phyloP scores from a whole-genome alignment of 2,329 filamentous ascomycete genomes.

The Botrytis byssoidea region DNA sequence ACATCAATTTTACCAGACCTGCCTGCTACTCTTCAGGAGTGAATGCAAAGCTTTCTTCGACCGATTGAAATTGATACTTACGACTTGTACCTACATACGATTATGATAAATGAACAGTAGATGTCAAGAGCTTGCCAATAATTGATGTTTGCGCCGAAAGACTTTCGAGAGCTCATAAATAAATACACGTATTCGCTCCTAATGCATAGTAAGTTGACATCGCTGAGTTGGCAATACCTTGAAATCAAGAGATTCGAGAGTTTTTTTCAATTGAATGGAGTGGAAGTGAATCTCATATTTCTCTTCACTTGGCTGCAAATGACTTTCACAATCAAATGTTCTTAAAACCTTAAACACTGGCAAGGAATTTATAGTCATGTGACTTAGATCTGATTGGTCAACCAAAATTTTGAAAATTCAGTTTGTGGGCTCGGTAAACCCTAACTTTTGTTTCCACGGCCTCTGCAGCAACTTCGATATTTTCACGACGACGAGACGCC shows the following conservation, averaged over 20 bases:
- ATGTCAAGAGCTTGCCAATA: neutral
- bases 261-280: neutral
- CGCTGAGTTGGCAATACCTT: neutral
- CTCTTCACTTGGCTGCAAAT: neutral
- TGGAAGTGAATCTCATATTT: neutral
- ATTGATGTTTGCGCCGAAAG: neutral
- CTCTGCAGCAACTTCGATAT: conserved; percentile 20
- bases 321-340: neutral
- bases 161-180: neutral
- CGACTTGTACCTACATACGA: neutral
- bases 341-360: neutral
- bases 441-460: conserved; percentile 17
- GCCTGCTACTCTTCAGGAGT: neutral
- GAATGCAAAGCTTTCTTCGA: neutral
- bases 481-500: conserved; percentile 23
- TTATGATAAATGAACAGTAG: neutral
- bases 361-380: neutral
- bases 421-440: conserved; percentile 22
- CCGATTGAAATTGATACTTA: neutral
- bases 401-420: conserved; percentile 18
- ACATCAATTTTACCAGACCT: neutral
- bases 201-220: neutral
- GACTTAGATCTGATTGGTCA: neutral
- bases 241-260: neutral
- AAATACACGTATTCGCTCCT: neutral